These are phyloP conservation scores for Nothophaeocryptopus gaeumannii DNA, from an alignment of 2,329 filamentous ascomycete species.

Conservation along the genomic window DNA sequence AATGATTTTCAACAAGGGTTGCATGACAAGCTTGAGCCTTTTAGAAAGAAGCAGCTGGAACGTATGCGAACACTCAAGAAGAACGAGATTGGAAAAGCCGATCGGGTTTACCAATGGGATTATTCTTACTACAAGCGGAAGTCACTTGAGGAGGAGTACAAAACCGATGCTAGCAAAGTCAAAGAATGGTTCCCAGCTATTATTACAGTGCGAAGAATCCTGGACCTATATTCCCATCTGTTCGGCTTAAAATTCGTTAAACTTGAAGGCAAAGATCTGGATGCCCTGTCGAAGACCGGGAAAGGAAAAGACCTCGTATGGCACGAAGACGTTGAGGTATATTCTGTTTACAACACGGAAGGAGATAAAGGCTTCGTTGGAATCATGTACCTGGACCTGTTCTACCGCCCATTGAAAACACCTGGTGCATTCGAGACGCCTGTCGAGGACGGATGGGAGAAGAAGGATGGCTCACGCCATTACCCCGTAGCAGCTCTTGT, in stretches of 20 bases:
- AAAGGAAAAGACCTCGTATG: constrained; percentile 17
- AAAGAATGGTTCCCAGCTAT: constrained; percentile 16
- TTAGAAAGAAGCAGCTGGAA: not conserved
- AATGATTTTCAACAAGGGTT: constrained; percentile 57
- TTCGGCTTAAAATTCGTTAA: constrained; percentile 13
- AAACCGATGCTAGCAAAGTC: constrained; percentile 74
- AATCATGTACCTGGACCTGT: constrained; percentile 18
- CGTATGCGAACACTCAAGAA: constrained; percentile 5
- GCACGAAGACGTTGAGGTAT: constrained; percentile 14
- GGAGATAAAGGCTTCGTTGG: constrained; percentile 10
- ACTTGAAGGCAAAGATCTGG: constrained; percentile 59
- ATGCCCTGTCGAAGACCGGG: constrained; percentile 46
- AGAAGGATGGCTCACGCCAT: constrained; percentile 5
- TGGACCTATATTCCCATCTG: constrained; percentile 15
- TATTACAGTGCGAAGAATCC: constrained; percentile 2
- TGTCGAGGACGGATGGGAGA: constrained; percentile 5
- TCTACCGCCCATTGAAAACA: not conserved
- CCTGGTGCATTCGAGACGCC: constrained; percentile 2
- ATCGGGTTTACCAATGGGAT: constrained; percentile 4
- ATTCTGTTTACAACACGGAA: constrained; percentile 7
- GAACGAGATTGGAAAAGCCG: not conserved
- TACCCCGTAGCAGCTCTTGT: constrained; percentile 8
- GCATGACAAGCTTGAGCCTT: not conserved
- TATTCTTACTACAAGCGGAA: constrained; percentile 40
- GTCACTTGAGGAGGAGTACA: constrained; percentile 71